phyloP scores from a whole-genome alignment of 805 yeast species.

The Nakazawaea holstii region DNA sequence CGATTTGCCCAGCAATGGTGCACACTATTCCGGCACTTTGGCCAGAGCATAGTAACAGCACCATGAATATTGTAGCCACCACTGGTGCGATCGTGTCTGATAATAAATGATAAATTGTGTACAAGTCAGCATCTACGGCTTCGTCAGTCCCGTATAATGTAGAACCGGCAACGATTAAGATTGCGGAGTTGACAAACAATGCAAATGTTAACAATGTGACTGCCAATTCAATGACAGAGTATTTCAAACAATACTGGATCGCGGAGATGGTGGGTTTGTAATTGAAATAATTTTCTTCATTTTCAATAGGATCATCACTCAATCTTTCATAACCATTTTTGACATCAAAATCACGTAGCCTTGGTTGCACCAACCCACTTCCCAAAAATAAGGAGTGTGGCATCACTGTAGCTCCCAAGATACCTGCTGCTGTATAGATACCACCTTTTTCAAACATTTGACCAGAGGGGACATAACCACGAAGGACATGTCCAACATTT shows the following conservation, averaged over 20 bases:
- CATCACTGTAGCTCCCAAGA: conserved; percentile 49
- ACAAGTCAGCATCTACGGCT: conserved; percentile 68
- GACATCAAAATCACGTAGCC: conserved; percentile 40
- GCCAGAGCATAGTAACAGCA: conserved; percentile 74
- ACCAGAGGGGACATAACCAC: conserved; percentile 39
- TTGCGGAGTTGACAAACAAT: conserved; percentile 76
- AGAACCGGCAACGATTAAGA: conserved; percentile 71
- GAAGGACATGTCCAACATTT: conserved; percentile 26
- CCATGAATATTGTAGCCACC: conserved; percentile 77
- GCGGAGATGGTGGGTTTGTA: conserved; percentile 69
- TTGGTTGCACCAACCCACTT: conserved; percentile 42
- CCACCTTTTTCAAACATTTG: conserved; percentile 37
- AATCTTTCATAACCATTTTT: conserved; percentile 26
- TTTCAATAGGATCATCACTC: conserved; percentile 18
- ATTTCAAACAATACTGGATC: conserved; percentile 59
- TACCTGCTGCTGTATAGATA: conserved; percentile 40
- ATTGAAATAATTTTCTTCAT: conserved; percentile 33
- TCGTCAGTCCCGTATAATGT: conserved; percentile 62
- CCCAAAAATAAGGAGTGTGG: conserved; percentile 45
- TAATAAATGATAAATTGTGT: conserved; percentile 60
- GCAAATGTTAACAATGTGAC: conserved; percentile 73
- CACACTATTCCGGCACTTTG: conserved; percentile 86
- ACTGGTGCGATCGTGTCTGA: conserved; percentile 54
- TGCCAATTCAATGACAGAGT: conserved; percentile 61
- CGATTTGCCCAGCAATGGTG: conserved; percentile 87